Evolutionary conservation across 331 rosid genomes (phyloP), one percentile per base, ranked within the genome.

Genomic region (Malus hybrid): DNA sequence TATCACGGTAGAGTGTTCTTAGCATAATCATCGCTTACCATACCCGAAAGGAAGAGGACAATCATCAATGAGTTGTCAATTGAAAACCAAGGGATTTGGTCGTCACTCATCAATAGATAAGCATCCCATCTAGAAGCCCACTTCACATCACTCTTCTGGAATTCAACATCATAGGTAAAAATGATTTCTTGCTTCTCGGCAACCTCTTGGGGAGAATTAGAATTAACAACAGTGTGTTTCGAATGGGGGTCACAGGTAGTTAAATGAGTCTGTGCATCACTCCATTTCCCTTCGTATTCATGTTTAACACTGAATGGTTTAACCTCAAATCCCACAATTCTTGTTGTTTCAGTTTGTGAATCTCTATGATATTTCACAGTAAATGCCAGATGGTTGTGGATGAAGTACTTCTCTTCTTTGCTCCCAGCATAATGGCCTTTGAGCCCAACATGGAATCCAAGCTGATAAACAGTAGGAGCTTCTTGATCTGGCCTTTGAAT

Each of bases 101-200:
- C 97, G n/a, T 94, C 99, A 33, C 85, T 94, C 99, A 94, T 94
- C 30, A 94, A 81, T 77, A 94, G 89, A 89, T 94, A 94, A 68
- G 99, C 93, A 88, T 94, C 99, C 99, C 99, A 94, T 83, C 99
- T 84, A 67, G 97, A 94, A 71, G 99, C 99, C 99, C 99, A 94
- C 89, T 94, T 94, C 82, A 94, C 96, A n/a, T 87, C 90, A 84
- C 97, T 94, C 78, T 84, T 97, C 99, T 86, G 83, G 79, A 94
- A 94, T 57, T 92, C 95, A 70, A 94, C 97, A 77, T 94, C 99
- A 68, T 89, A 94, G 10, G 97, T 94, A 84, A 94, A 94, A 63
- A 94, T 66, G 68, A 94, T 86, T 64, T 92, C 97, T 70, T 86
- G 84, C 68, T 87, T 85, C 65, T 84, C 96, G 19, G 87, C 97